These are phyloP conservation scores for Cylindrodendrum hubeiense DNA, from an alignment of 2,329 filamentous ascomycete species.

Conservation along the genomic window DNA sequence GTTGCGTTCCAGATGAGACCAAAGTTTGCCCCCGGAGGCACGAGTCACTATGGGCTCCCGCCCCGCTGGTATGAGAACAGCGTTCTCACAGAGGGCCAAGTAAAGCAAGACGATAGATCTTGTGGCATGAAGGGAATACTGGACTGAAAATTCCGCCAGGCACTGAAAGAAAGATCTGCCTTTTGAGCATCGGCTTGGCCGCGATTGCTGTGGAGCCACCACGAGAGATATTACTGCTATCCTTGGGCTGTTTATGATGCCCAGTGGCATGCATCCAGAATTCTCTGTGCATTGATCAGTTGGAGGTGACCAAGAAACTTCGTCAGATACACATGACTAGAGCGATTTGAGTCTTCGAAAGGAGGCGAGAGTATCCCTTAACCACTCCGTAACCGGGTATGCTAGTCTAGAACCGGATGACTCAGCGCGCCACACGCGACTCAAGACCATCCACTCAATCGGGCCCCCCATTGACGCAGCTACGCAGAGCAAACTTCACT, in stretches of 20 bases:
- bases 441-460: background rate
- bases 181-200: no score
- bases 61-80: no score
- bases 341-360: background rate
- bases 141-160: no score
- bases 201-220: no score
- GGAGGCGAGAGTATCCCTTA: background rate
- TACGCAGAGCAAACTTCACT: background rate
- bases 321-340: background rate
- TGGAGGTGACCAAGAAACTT: background rate
- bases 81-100: no score
- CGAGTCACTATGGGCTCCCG: no score
- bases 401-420: background rate
- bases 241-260: background rate
- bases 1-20: background rate
- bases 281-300: background rate
- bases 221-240: no score
- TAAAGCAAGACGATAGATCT: no score
- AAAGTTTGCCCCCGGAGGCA: no score
- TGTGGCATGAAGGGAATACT: no score
- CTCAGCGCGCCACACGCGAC: background rate
- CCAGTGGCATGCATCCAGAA: background rate
- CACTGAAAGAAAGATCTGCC: no score
- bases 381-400: background rate
- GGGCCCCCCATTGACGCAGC: background rate